Conservation (phyloP, 257 asterid species). For the Solanum pinnatisectum region DNA sequence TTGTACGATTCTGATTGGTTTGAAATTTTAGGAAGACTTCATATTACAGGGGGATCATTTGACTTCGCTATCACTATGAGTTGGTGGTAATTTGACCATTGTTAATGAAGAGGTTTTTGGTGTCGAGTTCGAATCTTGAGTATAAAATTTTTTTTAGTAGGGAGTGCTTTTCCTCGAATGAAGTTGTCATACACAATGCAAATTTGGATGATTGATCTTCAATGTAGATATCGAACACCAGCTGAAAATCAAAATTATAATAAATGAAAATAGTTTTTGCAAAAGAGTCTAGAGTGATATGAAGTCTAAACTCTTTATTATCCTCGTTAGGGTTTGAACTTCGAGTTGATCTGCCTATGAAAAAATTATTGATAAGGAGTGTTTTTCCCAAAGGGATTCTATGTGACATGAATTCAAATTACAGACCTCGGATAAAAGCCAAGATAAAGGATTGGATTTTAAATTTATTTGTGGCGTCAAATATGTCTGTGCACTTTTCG, state of each 20-base stretch:
- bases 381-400: rapidly evolving
- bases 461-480: not conserved
- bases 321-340: not conserved
- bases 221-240: too few relatives aligned
- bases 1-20: not conserved
- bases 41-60: not conserved
- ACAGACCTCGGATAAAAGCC: not conserved
- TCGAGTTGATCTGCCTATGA: not conserved
- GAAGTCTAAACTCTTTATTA: not conserved
- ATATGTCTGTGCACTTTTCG: not conserved
- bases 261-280: too few relatives aligned
- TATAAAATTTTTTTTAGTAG: too few relatives aligned
- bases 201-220: too few relatives aligned
- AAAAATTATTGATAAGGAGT: not conserved
- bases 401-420: not conserved
- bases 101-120: not conserved
- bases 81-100: not conserved
- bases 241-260: too few relatives aligned
- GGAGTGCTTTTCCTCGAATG: too few relatives aligned
- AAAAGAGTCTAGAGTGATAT: not conserved
- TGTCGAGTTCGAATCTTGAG: too few relatives aligned
- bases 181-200: too few relatives aligned
- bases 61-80: not conserved
- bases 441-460: not conserved
- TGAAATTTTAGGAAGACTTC: not conserved